These are phyloP conservation scores for Suillus luteus DNA, from an alignment of 768 basidiomycete genomes.

Conservation along the genomic window DNA sequence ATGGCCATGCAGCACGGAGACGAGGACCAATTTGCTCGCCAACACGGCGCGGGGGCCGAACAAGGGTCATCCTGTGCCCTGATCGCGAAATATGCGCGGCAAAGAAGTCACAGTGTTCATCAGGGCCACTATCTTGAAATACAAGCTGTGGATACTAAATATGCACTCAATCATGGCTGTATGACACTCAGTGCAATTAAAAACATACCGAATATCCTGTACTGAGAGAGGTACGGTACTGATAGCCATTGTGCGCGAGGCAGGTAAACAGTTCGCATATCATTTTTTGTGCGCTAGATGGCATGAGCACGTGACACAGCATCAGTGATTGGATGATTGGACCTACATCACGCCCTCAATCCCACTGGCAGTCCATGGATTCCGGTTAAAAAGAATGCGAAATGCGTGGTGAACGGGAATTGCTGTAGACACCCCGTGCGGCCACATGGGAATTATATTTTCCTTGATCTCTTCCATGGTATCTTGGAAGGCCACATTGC, in stretches of 20 bases:
- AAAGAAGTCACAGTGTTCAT: constrained; percentile 59
- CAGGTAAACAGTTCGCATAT: constrained; percentile 61
- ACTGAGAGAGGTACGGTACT: constrained; percentile 66
- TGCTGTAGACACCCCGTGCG: constrained; percentile 54
- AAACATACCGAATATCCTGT: constrained; percentile 50
- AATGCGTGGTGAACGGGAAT: constrained; percentile 37
- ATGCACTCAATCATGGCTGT: constrained; percentile 16
- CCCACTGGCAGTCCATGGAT: constrained; percentile 69
- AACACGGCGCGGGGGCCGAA: constrained; percentile 43
- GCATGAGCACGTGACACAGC: neutral
- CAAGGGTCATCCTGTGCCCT: constrained; percentile 53
- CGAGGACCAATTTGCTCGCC: constrained; percentile 39
- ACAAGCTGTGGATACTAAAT: constrained; percentile 63
- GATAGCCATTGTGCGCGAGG: constrained; percentile 63
- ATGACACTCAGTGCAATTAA: constrained; percentile 18
- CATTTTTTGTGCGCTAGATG: constrained; percentile 56
- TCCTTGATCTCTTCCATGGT: constrained; percentile 62
- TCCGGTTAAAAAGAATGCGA: constrained; percentile 62
- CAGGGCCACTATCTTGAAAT: constrained; percentile 56
- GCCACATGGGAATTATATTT: constrained; percentile 64
- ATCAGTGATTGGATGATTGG: neutral
- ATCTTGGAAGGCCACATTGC: constrained; percentile 48
- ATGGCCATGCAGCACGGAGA: constrained; percentile 45
- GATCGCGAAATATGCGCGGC: constrained; percentile 62
- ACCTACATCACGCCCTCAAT: constrained; percentile 54